Base-by-base conservation (phyloP, 1,139 yeast species). In the Meyerozyma carpophila region DNA sequence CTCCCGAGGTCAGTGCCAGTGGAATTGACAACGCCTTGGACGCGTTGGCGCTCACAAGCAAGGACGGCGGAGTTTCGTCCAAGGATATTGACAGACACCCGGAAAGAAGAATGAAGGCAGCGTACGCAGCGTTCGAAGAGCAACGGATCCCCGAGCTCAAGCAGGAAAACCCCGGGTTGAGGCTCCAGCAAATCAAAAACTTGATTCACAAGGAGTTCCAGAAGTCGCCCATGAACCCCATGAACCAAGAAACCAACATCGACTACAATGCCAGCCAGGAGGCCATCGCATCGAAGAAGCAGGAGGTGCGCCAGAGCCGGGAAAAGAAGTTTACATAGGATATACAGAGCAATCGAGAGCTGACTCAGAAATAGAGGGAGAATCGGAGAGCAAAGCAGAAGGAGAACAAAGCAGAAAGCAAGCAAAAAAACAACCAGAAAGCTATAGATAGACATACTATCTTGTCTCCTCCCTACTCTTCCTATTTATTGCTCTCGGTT, bases 41-140 rank as follows among this genome's bases (percentile, higher is more conserved):
- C 44, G 95, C 95, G 3, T 72, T 87, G 60, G 75, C 86, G 5
- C 70, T 87, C 59, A 77, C 85, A 21, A 66, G 72, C 40, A 74
- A 68, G 45, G 78, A 73, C 41, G 80, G 76, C 37, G 84, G 81
- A 42, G 75, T 80, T 37, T 63, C 66, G 36, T 69, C 73, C 50
- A 84, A 81, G 57, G 88, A 82, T 46, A 70, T 87, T 45, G 96
- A 87, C 51, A 82, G 89, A 62, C 96, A 87, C 55, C 95, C 96
- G 8, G 96, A 87, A 68, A 77, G 95, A 64, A 77, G 96, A 60
- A 86, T 83, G 63, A 88, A 87, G 69, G 90, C 94, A 14, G 95
- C 95, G 0, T 73, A 73, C 49, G 74, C 79, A 10, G 90, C 87
- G 0, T 87, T 65, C 55, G 90, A 87, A 57, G 93, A 83, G 50